Evolutionary conservation across 352 stramenopile genomes (phyloP), one percentile per base, ranked within the genome.

Genomic region (Globisporangium orthogonon): DNA sequence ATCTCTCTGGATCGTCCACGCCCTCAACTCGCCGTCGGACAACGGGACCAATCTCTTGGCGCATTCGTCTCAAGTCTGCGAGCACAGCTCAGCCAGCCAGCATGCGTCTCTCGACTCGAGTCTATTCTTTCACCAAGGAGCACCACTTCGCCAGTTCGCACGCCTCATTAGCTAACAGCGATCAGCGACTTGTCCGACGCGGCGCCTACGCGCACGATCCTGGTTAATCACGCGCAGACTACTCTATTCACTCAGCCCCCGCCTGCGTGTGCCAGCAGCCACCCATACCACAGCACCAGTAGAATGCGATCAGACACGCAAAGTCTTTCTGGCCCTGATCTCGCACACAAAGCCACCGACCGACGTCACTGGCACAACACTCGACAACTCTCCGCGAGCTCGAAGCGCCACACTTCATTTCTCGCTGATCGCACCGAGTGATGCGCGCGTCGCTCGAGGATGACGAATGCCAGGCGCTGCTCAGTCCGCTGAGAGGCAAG

Each of bases 371-470:
- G 3, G 17, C 43, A 23, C 23, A 23, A 23, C 23, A 48, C 43
- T 10, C 43, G 43, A 48, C 17, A 48, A 30, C 17, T 28, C 43
- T 11, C 43, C 43, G 18, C 14, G 43, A 28, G 43, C 37, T 39
- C 37, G 17, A 40, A 47, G 18, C 47, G 13, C 33, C 45, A 47
- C 30, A 54, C 40, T 46, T 48, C 56, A 13, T 39, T 40, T 37
- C 37, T 41, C 37, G 31, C 48, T 28, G 14, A 18, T 41, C 33
- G 15, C 11, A 45, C 10, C 17, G 18, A 33, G 33, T 33, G 9
- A 60, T 60, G 54, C 45, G 23, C 54, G 54, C 54, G n/a, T 50
- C 43, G 23, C 54, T 54, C 14, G 45, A 60, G 29, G 45, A 48
- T 18, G 33, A 44, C 33, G 54, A 60, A 23, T 52, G 18, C 33